Evolutionary conservation across 139 green algal genomes (phyloP).

Genomic region (Chlamydomonas asymmetrica): DNA sequence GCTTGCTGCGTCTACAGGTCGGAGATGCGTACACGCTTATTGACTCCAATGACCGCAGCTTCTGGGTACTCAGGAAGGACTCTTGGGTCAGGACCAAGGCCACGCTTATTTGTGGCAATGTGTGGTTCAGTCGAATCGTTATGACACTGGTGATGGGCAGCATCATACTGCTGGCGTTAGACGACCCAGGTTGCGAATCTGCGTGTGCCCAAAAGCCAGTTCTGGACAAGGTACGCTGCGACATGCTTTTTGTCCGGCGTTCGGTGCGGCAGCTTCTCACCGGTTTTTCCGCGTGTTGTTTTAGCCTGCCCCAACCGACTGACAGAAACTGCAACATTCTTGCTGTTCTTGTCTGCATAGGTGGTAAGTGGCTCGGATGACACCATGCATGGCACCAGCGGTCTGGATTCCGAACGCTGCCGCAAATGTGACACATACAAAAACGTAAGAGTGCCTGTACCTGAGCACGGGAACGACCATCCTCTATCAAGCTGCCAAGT

Average conservation of each 20-base stretch:
- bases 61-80: slow-evolving; percentile 29
- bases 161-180: slow-evolving; percentile 34
- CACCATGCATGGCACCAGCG: neutral
- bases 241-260: neutral
- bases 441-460: too few relatives aligned
- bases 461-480: too few relatives aligned
- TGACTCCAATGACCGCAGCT: slow-evolving; percentile 13
- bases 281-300: neutral
- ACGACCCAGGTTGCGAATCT: slow-evolving; percentile 25
- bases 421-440: neutral
- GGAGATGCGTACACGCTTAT: neutral
- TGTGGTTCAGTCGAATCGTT: slow-evolving; percentile 30
- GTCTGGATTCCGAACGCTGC: neutral
- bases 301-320: neutral
- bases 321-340: too few relatives aligned
- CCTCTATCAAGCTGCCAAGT: neutral
- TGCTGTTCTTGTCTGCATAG: neutral
- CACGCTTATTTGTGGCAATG: neutral
- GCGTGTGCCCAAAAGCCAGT: slow-evolving; percentile 8
- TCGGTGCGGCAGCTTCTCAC: neutral
- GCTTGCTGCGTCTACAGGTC: neutral
- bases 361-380: neutral
- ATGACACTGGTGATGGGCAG: slow-evolving; percentile 35
- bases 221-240: neutral
- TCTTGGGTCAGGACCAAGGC: slow-evolving; percentile 21